Conservation (phyloP, 257 asterid species). For the Jasminum sambac region DNA sequence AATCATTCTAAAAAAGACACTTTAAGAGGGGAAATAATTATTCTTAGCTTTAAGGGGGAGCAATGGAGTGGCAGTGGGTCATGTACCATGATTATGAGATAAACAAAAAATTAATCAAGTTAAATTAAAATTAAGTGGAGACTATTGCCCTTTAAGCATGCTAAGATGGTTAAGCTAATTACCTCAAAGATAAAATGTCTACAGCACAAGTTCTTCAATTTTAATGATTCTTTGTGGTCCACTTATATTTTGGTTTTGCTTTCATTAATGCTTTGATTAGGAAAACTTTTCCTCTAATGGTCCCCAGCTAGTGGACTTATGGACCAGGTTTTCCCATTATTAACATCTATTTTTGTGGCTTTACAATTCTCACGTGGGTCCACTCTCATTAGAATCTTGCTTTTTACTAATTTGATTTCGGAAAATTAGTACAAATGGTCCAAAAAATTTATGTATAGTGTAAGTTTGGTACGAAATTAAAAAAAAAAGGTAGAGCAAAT, state of each 20-base stretch:
- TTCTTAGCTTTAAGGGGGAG: constrained; percentile 74
- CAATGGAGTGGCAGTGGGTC: constrained; percentile 45
- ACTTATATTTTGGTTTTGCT: constrained; percentile 18
- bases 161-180: constrained; percentile 33
- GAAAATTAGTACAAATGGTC: too few species aligned
- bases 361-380: background rate
- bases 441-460: too few species aligned
- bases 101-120: constrained; percentile 28
- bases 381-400: background rate
- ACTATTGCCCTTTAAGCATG: constrained; percentile 28
- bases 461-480: too few species aligned
- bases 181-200: constrained; percentile 36
- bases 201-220: constrained; percentile 31
- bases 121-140: constrained; percentile 24
- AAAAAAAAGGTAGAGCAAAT: too few species aligned
- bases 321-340: constrained; percentile 26
- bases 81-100: constrained; percentile 38
- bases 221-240: constrained; percentile 20
- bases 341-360: background rate
- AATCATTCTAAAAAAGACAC: constrained; percentile 58
- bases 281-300: background rate
- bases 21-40: constrained; percentile 46
- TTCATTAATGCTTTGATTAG: constrained; percentile 16
- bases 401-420: background rate
- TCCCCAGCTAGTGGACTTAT: background rate